Evolutionary conservation across 2,329 filamentous ascomycete species (phyloP).

Genomic region (Diaporthe australafricana): DNA sequence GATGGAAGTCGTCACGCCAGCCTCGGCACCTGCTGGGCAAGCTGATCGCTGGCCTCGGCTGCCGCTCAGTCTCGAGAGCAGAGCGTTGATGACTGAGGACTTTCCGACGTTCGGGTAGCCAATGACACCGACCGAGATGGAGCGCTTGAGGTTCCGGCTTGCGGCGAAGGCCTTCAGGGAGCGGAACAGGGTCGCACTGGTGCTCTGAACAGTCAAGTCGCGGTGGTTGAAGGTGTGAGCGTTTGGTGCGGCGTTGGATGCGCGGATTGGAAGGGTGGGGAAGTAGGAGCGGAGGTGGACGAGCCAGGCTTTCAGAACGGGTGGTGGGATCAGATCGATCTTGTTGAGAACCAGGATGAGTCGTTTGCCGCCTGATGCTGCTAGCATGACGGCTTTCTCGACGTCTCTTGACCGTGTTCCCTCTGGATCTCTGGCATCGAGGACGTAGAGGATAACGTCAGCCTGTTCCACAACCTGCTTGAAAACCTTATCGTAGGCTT

Average conservation of each 20-base stretch:
- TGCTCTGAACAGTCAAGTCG: conserved; percentile 86
- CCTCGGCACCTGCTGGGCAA: conserved; percentile 90
- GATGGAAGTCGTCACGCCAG: conserved; percentile 89
- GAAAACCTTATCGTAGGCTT: conserved; percentile 95
- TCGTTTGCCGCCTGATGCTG: conserved; percentile 83
- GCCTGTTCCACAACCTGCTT: conserved; percentile 91
- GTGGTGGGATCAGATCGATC: conserved; percentile 88
- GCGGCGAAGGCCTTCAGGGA: conserved; percentile 91
- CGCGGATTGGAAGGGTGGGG: conserved; percentile 89
- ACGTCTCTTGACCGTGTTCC: conserved; percentile 91
- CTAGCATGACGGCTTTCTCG: conserved; percentile 91
- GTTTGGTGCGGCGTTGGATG: conserved; percentile 84
- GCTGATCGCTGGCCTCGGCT: conserved; percentile 69
- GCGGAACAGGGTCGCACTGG: conserved; percentile 85
- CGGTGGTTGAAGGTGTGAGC: conserved; percentile 94
- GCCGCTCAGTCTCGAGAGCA: conserved; percentile 80
- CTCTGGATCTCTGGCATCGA: conserved; percentile 92
- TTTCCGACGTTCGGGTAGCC: conserved; percentile 97
- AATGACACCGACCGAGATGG: conserved; percentile 91
- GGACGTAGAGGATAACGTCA: conserved; percentile 91
- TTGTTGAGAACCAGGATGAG: conserved; percentile 95
- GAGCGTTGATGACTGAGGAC: conserved; percentile 94
- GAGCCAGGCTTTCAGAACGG: conserved; percentile 87
- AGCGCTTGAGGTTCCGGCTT: conserved; percentile 85
- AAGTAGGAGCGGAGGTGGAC: conserved; percentile 87